These are phyloP conservation scores for Secale cereale DNA, from an alignment of 176 grass and related monocot species.

Conservation along the genomic window DNA sequence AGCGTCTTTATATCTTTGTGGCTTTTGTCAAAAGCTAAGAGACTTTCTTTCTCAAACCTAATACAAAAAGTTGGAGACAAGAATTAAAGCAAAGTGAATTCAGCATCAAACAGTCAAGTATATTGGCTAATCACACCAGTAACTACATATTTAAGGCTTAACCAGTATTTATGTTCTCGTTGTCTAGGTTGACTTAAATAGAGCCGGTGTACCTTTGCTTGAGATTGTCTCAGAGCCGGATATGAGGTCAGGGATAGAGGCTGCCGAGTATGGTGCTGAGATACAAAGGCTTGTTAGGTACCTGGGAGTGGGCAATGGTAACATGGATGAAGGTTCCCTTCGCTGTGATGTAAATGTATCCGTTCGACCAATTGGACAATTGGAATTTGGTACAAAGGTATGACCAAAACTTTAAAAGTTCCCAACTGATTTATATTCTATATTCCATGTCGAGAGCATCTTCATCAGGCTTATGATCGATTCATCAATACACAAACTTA, in stretches of 20 bases:
- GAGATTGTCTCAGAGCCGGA: conserved; percentile 26
- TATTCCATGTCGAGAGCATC: background rate
- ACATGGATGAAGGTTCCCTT: conserved; percentile 98
- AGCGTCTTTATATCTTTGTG: background rate
- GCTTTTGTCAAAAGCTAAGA: background rate
- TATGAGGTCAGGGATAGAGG: conserved; percentile 8
- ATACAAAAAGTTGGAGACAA: background rate
- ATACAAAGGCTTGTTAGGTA: conserved; percentile 83
- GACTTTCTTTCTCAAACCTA: background rate
- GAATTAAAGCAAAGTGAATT: conserved; percentile 1
- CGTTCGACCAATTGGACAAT: conserved; percentile 56
- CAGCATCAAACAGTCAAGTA: conserved; percentile 6
- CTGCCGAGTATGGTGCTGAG: conserved; percentile 60
- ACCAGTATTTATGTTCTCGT: conserved; percentile 5
- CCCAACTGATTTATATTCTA: background rate
- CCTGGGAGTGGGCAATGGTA: conserved; percentile 89
- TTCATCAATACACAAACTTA: conserved; percentile 10
- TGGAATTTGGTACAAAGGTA: conserved; percentile 94
- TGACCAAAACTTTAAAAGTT: background rate
- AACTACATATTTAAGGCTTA: background rate
- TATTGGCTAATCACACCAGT: background rate
- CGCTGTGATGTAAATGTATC: conserved; percentile 58
- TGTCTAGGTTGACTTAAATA: conserved; percentile 85
- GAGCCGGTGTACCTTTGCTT: conserved; percentile 90
- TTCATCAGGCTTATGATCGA: background rate